These are phyloP conservation scores for Trichoderma sp. DNA, from an alignment of 2,329 filamentous ascomycete genomes.

Conservation along the genomic window DNA sequence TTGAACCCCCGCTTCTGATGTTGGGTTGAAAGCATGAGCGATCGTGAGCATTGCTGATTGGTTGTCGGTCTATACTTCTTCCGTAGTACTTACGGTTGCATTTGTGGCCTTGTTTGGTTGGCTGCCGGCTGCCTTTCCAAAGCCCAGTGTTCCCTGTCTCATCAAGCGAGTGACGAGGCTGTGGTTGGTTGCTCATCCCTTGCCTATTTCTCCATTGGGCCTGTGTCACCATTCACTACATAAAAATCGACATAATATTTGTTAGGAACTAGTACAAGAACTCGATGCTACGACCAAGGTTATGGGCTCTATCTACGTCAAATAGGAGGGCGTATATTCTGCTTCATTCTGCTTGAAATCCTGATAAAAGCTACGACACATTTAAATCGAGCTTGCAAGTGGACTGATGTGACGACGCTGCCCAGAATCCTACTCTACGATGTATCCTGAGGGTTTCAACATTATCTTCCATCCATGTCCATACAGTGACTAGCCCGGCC, in stretches of 20 bases:
- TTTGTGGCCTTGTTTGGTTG: background rate
- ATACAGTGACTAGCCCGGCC: background rate
- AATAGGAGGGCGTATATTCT: background rate
- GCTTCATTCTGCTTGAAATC: background rate
- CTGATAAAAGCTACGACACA: background rate
- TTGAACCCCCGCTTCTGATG: background rate
- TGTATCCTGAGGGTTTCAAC: background rate
- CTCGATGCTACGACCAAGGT: background rate
- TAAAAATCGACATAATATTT: too few relatives aligned
- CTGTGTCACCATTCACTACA: too few relatives aligned
- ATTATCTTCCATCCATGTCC: too few relatives aligned
- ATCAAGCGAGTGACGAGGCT: background rate
- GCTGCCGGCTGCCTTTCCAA: background rate
- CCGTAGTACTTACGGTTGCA: background rate
- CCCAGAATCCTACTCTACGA: background rate
- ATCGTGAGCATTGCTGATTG: background rate
- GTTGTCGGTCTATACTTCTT: background rate
- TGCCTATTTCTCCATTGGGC: too few relatives aligned
- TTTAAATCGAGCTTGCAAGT: background rate
- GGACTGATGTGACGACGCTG: background rate
- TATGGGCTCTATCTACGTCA: background rate
- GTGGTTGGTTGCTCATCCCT: background rate
- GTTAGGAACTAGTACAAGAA: too few relatives aligned
- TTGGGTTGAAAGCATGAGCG: background rate
- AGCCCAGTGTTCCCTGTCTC: background rate